Evolutionary conservation across 108 stramenopile genomes (phyloP), one percentile per base, ranked within the genome.

Genomic region (Skeletonema potamos): DNA sequence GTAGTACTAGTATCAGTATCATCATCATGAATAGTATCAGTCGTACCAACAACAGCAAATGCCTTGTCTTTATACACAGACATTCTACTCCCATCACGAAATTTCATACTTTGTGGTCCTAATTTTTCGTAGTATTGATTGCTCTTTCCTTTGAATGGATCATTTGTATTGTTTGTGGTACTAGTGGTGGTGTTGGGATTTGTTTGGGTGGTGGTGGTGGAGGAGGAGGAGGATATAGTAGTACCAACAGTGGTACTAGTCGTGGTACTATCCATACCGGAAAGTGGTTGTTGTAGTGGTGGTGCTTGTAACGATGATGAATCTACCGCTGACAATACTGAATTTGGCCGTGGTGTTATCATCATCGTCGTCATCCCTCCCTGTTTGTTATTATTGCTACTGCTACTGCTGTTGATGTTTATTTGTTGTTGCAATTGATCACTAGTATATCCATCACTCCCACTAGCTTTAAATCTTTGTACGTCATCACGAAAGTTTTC

Each of bases 51-150:
- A 36, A 36, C 27, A 6, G 6, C 4, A 37, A 72, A 72, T 34
- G 58, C 70, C 4, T 58, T 37, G 9, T 74, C 64, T n/a, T 74
- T 64, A 29, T 26, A 74, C 9, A 58, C 66, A n/a, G 57, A 26
- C 73, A 74, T 74, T 60, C 73, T 22, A 11, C 63, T 46, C 27
- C 73, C 73, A 60, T 74, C 64, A 37, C 73, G 29, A 51, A 74
- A 74, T n/a, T 64, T 64, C 43, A 63, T 62, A 29, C 64, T 66
- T 6, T 56, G 65, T 6, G 73, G 73, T 60, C 73, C 73, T 27
- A 27, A 8, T 27, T 11, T 24, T 26, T 64, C 63, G 43, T 64
- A 26, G 26, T 29, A 64, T 41, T 27, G 63, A 18, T 28, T 64
- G 26, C 24, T 13, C 44, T 46, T 46, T 46, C 44, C 44, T 46